phyloP scores from a whole-genome alignment of 2,329 filamentous ascomycete species.

The Claviceps digitariae region DNA sequence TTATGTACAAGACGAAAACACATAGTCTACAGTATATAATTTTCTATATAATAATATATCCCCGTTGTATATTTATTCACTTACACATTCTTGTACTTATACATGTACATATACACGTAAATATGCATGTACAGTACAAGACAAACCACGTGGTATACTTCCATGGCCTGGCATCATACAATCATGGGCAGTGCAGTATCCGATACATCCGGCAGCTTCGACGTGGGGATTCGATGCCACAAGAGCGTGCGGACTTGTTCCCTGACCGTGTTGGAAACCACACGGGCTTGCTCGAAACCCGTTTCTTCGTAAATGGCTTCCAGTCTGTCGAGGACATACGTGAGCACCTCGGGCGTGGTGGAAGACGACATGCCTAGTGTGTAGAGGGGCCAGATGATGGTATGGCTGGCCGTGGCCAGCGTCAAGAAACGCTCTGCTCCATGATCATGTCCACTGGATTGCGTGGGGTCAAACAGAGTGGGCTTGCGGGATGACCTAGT shows the following conservation, averaged over 20 bases:
- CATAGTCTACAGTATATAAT: too few species aligned
- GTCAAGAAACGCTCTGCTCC: constrained; percentile 33
- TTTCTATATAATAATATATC: too few species aligned
- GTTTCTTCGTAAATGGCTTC: constrained; percentile 31
- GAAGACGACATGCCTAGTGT: constrained; percentile 33
- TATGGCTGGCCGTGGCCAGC: constrained; percentile 32
- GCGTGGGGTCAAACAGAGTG: constrained; percentile 27
- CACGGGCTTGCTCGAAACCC: constrained; percentile 29
- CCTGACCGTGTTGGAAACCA: constrained; percentile 28
- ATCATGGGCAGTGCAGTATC: constrained; percentile 13
- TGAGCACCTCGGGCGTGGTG: constrained; percentile 26
- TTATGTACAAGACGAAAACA: too few species aligned
- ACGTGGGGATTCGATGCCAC: constrained; percentile 14
- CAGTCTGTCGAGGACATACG: constrained; percentile 32
- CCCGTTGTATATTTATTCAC: too few species aligned
- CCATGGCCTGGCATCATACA: too few species aligned
- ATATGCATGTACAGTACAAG: too few species aligned
- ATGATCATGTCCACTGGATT: constrained; percentile 19
- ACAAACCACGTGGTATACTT: too few species aligned
- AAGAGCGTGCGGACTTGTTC: constrained; percentile 18
- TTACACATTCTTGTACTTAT: too few species aligned
- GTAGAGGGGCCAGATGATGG: constrained; percentile 37
- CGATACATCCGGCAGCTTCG: constrained; percentile 16
- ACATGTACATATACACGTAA: too few species aligned
- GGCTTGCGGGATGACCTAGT: constrained; percentile 14